These are phyloP conservation scores for Lentinula detonsa DNA, from an alignment of 768 basidiomycete species.

Conservation along the genomic window DNA sequence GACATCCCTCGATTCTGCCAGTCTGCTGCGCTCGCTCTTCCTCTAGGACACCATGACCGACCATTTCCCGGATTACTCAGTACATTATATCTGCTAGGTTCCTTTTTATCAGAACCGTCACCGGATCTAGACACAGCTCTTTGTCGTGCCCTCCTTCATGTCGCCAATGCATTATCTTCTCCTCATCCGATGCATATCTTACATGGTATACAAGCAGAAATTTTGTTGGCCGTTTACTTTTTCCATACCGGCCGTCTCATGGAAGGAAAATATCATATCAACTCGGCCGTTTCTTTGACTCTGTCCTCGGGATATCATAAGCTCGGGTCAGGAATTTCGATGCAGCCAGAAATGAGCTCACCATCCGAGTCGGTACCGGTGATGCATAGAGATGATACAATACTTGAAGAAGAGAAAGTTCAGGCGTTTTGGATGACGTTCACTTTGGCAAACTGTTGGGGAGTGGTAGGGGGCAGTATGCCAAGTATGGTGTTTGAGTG, in stretches of 20 bases:
- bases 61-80: conserved; percentile 45
- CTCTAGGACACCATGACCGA: conserved; percentile 39
- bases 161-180: conserved; percentile 3
- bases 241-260: conserved; percentile 30
- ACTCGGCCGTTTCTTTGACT: conserved; percentile 26
- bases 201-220: conserved; percentile 27
- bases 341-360: too few species aligned
- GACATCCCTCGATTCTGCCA: conserved; percentile 39
- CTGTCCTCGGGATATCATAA: conserved; percentile 17
- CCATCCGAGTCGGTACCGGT: too few species aligned
- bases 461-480: conserved; percentile 18
- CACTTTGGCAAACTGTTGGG: conserved; percentile 22
- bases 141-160: conserved; percentile 34
- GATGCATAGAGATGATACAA: too few species aligned
- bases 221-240: conserved; percentile 38
- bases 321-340: background rate
- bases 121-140: background rate
- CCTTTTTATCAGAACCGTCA: conserved; percentile 24
- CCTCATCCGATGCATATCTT: conserved; percentile 22
- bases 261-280: conserved; percentile 34
- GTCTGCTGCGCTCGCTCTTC: conserved; percentile 29
- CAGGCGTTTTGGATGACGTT: conserved; percentile 35
- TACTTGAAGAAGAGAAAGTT: conserved; percentile 27
- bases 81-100: conserved; percentile 47
- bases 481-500: background rate